These are phyloP conservation scores for Fusarium sp. DNA, from an alignment of 2,329 filamentous ascomycete genomes.

Conservation along the genomic window DNA sequence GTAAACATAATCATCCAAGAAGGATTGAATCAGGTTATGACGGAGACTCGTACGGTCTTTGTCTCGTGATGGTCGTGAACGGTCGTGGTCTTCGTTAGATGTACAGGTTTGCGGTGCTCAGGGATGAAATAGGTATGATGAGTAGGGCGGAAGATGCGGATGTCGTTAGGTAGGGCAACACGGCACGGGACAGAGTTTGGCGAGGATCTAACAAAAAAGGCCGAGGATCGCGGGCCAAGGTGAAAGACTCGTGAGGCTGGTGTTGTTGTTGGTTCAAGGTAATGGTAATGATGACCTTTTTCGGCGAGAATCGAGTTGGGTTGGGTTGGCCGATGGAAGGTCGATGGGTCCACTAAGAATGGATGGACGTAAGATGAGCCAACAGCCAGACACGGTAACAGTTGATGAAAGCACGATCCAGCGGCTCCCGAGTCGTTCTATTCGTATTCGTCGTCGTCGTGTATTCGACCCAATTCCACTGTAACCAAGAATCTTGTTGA, in stretches of 20 bases:
- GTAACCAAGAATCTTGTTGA: slow-evolving; percentile 11
- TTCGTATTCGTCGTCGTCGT: not conserved
- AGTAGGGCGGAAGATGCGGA: not conserved
- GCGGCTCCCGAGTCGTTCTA: not conserved
- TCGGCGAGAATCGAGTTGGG: slow-evolving; percentile 20
- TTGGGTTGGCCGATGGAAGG: slow-evolving; percentile 4
- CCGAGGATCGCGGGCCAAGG: slow-evolving; percentile 6
- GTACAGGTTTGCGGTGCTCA: slow-evolving; percentile 1
- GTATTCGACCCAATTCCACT: slow-evolving; percentile 1
- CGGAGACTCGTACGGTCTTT: slow-evolving; percentile 32
- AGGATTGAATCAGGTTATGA: not conserved
- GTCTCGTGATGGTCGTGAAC: slow-evolving; percentile 37
- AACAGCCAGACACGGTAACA: slow-evolving; percentile 10
- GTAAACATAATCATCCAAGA: slow-evolving; percentile 14
- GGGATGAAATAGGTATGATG: not conserved
- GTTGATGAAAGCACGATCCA: slow-evolving; percentile 1
- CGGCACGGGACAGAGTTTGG: slow-evolving; percentile 16
- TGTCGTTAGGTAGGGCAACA: not conserved
- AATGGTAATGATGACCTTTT: slow-evolving; percentile 27
- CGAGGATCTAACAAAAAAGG: slow-evolving; percentile 7
- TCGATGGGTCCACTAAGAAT: slow-evolving; percentile 33
- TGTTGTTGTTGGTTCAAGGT: slow-evolving; percentile 8
- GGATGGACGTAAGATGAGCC: slow-evolving; percentile 12
- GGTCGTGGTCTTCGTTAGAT: slow-evolving; percentile 40
- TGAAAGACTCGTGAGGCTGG: slow-evolving; percentile 22